Conservation (phyloP, 116 monocot species). For the Phalaenopsis hybrid region DNA sequence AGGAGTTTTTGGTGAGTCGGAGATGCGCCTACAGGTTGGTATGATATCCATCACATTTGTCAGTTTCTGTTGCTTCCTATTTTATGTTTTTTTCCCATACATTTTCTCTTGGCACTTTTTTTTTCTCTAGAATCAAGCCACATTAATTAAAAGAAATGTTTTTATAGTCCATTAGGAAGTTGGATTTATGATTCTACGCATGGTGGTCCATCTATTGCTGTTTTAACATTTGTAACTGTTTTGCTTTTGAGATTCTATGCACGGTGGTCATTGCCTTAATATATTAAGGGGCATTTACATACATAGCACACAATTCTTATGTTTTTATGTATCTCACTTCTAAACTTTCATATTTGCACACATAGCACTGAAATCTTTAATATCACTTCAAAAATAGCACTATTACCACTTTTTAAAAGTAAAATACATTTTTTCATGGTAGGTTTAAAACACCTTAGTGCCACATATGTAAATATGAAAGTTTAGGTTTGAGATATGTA, state of each 20-base stretch:
- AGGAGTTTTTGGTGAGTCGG: slow-evolving; percentile 86
- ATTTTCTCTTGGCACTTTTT: neutral
- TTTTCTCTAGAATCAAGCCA: neutral
- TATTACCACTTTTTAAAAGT: no score
- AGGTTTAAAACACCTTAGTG: no score
- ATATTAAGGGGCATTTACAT: no score
- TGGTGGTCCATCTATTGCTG: neutral
- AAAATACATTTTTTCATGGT: no score
- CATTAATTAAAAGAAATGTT: neutral
- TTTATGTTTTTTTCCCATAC: neutral
- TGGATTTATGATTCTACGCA: neutral
- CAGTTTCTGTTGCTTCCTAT: neutral
- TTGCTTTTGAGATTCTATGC: neutral
- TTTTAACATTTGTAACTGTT: neutral
- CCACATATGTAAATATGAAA: no score
- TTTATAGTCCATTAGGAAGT: neutral
- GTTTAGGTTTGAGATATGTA: no score
- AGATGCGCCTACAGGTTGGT: slow-evolving; percentile 88
- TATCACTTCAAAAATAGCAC: no score
- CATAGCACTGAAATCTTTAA: no score
- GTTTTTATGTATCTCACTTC: no score
- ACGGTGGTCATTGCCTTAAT: neutral
- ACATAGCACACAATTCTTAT: no score
- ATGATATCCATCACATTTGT: slow-evolving; percentile 4
- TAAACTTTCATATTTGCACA: no score